Conservation (phyloP, 1,284 basidiomycete genomes). For the Somion occarium region DNA sequence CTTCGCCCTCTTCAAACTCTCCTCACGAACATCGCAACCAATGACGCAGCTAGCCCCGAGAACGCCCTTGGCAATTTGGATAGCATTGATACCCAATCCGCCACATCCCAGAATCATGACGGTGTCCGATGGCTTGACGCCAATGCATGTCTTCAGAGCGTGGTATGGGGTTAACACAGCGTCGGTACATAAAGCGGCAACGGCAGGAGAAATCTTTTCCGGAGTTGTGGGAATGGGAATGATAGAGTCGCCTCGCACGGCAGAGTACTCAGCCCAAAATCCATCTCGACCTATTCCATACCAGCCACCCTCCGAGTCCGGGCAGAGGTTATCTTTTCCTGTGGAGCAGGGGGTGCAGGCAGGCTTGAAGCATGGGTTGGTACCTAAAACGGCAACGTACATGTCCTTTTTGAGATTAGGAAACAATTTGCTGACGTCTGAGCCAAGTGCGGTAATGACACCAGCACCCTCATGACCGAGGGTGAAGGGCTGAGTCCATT, state of each 20-base stretch:
- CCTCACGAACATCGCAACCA: constrained; percentile 10
- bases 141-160: constrained; percentile 11
- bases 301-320: neutral
- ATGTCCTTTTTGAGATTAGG: constrained; percentile 14
- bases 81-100: constrained; percentile 14
- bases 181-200: constrained; percentile 15
- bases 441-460: constrained; percentile 15
- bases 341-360: neutral
- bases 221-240: constrained; percentile 14
- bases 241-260: constrained; percentile 8
- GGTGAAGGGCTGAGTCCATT: constrained; percentile 7
- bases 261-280: constrained; percentile 13
- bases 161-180: constrained; percentile 17
- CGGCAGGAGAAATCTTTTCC: constrained; percentile 10
- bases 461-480: constrained; percentile 23
- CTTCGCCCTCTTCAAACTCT: constrained; percentile 7
- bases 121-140: constrained; percentile 11
- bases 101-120: constrained; percentile 15
- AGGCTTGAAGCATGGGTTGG: constrained; percentile 16
- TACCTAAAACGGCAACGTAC: constrained; percentile 17
- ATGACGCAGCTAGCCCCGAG: constrained; percentile 11
- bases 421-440: constrained; percentile 8
- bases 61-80: constrained; percentile 16
- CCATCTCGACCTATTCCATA: constrained; percentile 15
- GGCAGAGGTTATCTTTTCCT: constrained; percentile 1